Base-by-base conservation (phyloP, 2,329 filamentous ascomycete species). In the Diaporthe humulicola region DNA sequence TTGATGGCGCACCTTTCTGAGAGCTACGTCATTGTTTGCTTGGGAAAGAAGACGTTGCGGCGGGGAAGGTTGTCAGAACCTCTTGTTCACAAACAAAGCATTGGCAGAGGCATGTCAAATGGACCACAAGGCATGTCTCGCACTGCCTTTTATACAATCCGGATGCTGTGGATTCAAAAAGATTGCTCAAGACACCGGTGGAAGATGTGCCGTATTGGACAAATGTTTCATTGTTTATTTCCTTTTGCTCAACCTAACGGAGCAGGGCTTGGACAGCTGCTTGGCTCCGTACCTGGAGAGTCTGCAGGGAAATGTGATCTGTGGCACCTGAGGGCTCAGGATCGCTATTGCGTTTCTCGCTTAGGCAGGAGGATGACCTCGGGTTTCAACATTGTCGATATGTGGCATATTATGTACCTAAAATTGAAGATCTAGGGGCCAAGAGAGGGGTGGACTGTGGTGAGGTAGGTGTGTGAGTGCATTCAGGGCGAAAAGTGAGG, bases 401-500 rank as follows among this genome's bases (percentile, higher is more conserved):
- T 69, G 45, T 69, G 48, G 64, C 45, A 61, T 50, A 64, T 40
- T 52, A 52, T 64, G 28, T 54, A 33, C 70, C 48, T 61, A 28
- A 64, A 30, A 42, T 40, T 64, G 45, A 36, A 42, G 48, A 72
- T 50, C 70, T 61, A 33, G 42, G 56, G 57, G 57, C 57, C 70
- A 45, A 60, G 57, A 40, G 70, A 64, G 57, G 70, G 70, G 70
- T 50, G n/a, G 48, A 19, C 8, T 72, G 25, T 72, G 22, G 45
- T 40, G 57, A 48, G 25, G 70, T 52, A 45, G 57, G 70, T 69
- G 64, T 69, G 60, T 54, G 38, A 19, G 30, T 60, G 38, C 60
- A 54, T 64, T 36, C 22, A 52, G 70, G 70, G 56, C 56, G 70
- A 52, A 64, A 72, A 72, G 48, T 64, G 70, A 72, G 70, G 70